Conservation (phyloP, 208 protist species). For the Perkinsela sp. region DNA sequence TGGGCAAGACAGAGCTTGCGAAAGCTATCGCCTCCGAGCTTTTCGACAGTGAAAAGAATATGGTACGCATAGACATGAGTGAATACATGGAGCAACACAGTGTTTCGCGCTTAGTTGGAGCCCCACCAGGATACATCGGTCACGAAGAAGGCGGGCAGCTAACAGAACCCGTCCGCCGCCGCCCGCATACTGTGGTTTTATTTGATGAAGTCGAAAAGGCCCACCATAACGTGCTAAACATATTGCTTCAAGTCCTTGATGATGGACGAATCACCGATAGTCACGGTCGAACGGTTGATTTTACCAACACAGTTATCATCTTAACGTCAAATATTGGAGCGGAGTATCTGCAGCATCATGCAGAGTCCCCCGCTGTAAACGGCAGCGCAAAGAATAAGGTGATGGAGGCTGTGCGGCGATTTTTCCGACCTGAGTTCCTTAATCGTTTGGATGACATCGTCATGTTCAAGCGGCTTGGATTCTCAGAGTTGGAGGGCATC, state of each 20-base stretch:
- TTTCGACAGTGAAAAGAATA: slow-evolving; percentile 70
- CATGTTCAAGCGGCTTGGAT: slow-evolving; percentile 16
- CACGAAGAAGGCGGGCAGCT: slow-evolving; percentile 79
- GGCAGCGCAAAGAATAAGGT: slow-evolving; percentile 9
- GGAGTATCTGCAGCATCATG: slow-evolving; percentile 18
- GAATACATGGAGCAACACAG: slow-evolving; percentile 80
- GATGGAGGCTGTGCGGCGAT: slow-evolving; percentile 12
- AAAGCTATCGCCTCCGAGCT: slow-evolving; percentile 65
- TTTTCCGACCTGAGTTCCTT: slow-evolving; percentile 33
- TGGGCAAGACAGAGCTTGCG: slow-evolving; percentile 66
- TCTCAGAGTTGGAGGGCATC: slow-evolving; percentile 14
- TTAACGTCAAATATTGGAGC: slow-evolving; percentile 70
- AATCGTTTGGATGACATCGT: slow-evolving; percentile 40
- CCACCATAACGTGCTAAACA: slow-evolving; percentile 57
- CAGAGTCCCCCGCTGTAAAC: slow-evolving; percentile 1
- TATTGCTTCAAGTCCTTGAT: slow-evolving; percentile 79
- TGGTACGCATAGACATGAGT: slow-evolving; percentile 80
- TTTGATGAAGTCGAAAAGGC: slow-evolving; percentile 91
- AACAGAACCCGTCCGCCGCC: slow-evolving; percentile 71
- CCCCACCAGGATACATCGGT: slow-evolving; percentile 80
- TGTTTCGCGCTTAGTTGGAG: slow-evolving; percentile 67
- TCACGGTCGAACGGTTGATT: slow-evolving; percentile 67
- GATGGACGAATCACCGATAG: slow-evolving; percentile 75
- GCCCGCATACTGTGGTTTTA: slow-evolving; percentile 71
- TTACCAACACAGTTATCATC: slow-evolving; percentile 74